phyloP scores from a whole-genome alignment of 768 basidiomycete genomes.

The Leucosporidium creatinivorum region DNA sequence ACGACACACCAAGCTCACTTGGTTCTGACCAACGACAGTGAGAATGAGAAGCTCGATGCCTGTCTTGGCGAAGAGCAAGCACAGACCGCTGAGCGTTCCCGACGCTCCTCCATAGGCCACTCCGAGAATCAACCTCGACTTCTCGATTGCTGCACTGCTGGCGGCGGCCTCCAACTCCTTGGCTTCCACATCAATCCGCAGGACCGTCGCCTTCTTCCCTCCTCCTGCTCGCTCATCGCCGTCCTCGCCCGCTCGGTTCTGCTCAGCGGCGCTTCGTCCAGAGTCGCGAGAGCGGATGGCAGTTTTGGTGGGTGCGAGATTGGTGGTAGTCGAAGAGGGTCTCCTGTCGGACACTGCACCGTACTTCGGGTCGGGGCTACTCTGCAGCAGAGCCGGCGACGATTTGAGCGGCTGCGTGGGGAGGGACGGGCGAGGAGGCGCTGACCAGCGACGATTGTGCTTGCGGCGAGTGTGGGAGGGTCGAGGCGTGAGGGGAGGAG shows the following conservation, averaged over 20 bases:
- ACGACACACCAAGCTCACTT: conserved; percentile 40
- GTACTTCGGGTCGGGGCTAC: not conserved
- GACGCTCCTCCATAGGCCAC: conserved; percentile 80
- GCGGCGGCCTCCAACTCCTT: not conserved
- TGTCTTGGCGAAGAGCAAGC: conserved; percentile 85
- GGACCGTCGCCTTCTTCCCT: not conserved
- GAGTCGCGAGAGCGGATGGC: not conserved
- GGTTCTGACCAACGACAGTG: conserved; percentile 62
- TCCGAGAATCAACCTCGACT: conserved; percentile 59
- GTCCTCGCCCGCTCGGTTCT: not conserved
- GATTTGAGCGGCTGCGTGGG: too few relatives aligned
- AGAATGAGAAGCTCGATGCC: conserved; percentile 80
- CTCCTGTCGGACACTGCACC: too few relatives aligned
- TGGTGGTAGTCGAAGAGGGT: too few relatives aligned
- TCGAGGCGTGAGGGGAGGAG: not conserved
- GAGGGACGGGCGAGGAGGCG: too few relatives aligned
- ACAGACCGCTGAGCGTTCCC: conserved; percentile 85
- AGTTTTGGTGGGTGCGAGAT: too few relatives aligned
- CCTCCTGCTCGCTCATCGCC: not conserved
- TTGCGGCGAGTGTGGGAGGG: not conserved
- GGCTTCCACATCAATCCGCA: not conserved
- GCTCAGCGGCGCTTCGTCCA: not conserved
- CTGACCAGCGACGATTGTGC: too few relatives aligned
- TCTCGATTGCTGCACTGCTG: conserved; percentile 28
- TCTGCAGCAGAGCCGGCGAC: not conserved